Conservation (phyloP, 2,329 filamentous ascomycete genomes). For the Nemania abortiva region DNA sequence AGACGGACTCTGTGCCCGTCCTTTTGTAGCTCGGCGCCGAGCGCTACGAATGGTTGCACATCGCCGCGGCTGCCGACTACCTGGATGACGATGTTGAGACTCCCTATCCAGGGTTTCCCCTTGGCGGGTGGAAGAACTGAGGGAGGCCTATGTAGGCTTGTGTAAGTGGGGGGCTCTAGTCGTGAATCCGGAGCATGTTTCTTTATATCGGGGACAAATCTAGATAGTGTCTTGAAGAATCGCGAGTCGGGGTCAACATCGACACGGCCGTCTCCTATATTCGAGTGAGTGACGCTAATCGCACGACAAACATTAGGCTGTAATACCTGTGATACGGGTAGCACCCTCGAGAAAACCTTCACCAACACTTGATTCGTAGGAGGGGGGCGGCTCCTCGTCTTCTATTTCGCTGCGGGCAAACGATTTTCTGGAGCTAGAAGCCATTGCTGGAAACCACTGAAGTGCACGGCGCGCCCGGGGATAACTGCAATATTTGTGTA, state of each 20-base stretch:
- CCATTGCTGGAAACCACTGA: background rate
- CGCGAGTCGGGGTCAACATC: slow-evolving; percentile 9
- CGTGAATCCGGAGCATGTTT: background rate
- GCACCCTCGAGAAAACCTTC: background rate
- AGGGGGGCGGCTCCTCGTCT: background rate
- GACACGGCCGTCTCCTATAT: slow-evolving; percentile 10
- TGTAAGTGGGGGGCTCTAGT: background rate
- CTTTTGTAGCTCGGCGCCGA: slow-evolving; percentile 74
- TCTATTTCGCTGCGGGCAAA: background rate
- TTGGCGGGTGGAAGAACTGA: background rate
- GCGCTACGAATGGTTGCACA: slow-evolving; percentile 81
- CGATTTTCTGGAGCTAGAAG: background rate
- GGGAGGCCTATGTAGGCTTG: background rate
- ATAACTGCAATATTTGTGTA: too few relatives aligned
- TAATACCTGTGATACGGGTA: slow-evolving; percentile 6
- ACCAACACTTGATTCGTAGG: background rate
- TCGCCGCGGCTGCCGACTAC: slow-evolving; percentile 85
- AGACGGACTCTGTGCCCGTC: slow-evolving; percentile 24
- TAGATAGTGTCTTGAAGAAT: slow-evolving; percentile 10
- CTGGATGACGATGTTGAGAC: slow-evolving; percentile 84
- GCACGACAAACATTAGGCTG: background rate
- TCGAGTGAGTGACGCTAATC: background rate
- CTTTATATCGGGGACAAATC: background rate
- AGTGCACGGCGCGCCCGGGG: too few relatives aligned
- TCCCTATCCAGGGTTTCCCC: background rate